Evolutionary conservation across 331 rosid species (phyloP), one percentile per base, ranked within the genome.

Genomic region (Cydonia oblonga): DNA sequence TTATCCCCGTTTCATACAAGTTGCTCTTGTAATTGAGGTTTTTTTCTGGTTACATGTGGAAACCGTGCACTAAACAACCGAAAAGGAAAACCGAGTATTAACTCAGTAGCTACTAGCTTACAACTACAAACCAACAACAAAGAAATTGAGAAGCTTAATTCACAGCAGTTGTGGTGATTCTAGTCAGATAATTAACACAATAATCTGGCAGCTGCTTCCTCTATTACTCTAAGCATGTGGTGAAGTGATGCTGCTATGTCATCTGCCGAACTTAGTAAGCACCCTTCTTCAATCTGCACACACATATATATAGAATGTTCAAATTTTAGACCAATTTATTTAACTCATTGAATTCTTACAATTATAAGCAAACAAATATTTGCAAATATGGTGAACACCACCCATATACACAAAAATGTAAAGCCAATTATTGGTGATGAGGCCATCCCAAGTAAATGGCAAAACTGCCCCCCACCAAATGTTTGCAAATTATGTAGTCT

Each of bases 281-380:
- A 90, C 67, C 87, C 96, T 83, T 92, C 98, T 77, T 92, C 98
- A 76, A 92, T 92, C 98, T 92, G 84, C 79, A 85, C 28, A 11
- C 42, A 38, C 4, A 38, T 25, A 42, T 49, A 61, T 9, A n/a
- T 19, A 9, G 35, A 67, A 58, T 1, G 20, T 58, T 67, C 60
- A 22, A 33, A 71, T 61, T 73, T 81, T 57, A 82, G 75, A 72
- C 54, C 70, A 57, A 60, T 10, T 40, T 40, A 40, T 40, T 40
- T 12, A 54, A 46, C n/a, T 44, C 68, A 25, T 66, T 62, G 19
- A 59, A 10, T 32, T 70, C 35, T 52, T 42, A 29, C 23, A 59
- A 35, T 40, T 40, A 40, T 40, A 24, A 14, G 25, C 25, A 61
- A 46, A 42, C 9, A 56, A 60, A 24, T 25, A 35, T 53, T 20